Base-by-base conservation (phyloP, 2,329 filamentous ascomycete genomes). In the Arthroderma sp. region DNA sequence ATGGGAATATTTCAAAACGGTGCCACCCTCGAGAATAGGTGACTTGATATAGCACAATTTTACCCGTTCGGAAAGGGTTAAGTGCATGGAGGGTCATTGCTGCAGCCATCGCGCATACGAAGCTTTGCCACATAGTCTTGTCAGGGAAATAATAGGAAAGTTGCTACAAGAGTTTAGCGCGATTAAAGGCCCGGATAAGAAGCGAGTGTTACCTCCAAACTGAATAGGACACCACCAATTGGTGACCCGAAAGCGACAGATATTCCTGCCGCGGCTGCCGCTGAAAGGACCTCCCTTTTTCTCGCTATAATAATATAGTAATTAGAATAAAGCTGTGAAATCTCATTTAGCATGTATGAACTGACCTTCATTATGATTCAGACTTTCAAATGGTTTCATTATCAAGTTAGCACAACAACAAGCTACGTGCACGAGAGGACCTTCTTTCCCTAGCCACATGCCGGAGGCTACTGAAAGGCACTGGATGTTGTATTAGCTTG, bases 71-170 rank as follows among this genome's bases (percentile, higher is more conserved):
- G 61, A 96, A 95, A 4, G 91, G 91, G 60, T 98, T 91, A 50
- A 94, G 77, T 4, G 86, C 86, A 63, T 96, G 89, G 4, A 98
- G 72, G 9, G 87, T 86, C 33, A 96, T 86, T 11, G 91, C 89
- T 10, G 88, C 91, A n/a, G 94, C 86, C 88, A 96, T 96, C 60
- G 91, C 91, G 57, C 91, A 96, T 36, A 98, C 91, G 58, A 98
- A 98, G 57, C 87, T 94, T 62, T 95, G 91, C 91, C 91, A 98
- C 91, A 98, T 96, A 6, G 91, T 96, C 65, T 96, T 96, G 66
- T 96, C 89, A 0, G 91, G 89, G 55, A 96, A 96, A 64, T 95
- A 96, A 62, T 95, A 96, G 1, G 87, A 94, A 2, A 96, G 71
- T 74, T 94, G 86, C 76, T 84, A 48, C n/a, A 30, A 27, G 41